Base-by-base conservation (phyloP, 2,329 filamentous ascomycete species). In the Trichoderma cornu-damae region DNA sequence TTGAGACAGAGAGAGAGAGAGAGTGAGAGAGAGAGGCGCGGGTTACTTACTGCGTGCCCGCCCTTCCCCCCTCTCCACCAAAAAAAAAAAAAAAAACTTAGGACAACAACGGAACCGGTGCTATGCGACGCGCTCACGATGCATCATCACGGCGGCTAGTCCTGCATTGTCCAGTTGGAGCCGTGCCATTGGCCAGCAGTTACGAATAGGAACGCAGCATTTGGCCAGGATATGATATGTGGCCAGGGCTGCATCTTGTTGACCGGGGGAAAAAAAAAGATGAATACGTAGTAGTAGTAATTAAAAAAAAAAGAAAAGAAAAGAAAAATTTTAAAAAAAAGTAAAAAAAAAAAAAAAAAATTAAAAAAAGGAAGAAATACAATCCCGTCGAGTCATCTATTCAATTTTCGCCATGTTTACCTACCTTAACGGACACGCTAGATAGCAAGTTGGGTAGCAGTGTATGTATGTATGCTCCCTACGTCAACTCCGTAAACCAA, bases 91-190 rank as follows among this genome's bases (percentile, higher is more conserved):
- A n/a, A 30, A 38, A 9, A n/a, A n/a, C n/a, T n/a, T n/a, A n/a
- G n/a, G n/a, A 38, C 12, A 51, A 37, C 16, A 37, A n/a, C n/a
- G 12, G 7, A 16, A 38, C 12, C 5, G n/a, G 24, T 37, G 50
- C 28, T n/a, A 35, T 35, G 50, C 20, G 50, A 53, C 40, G 50
- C 50, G 50, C 50, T 35, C 50, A 32, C 50, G 50, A 52, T 52
- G 37, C 49, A 42, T 51, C 49, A 42, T 51, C 26, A 32, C 49
- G 38, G 49, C 49, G 47, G 38, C 42, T 58, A 58, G 56, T 53
- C 48, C 48, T 46, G 34, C 47, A 52, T 52, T 58, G 46, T 44
- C 56, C 47, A 20, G 56, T 20, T 52, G 56, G 56, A 58, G 40
- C 56, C n/a, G 32, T 32, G 20, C 18, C 22, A 58, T 58, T 58